Conservation (phyloP, 1,284 basidiomycete species). For the Lignosus rhinocerotis region DNA sequence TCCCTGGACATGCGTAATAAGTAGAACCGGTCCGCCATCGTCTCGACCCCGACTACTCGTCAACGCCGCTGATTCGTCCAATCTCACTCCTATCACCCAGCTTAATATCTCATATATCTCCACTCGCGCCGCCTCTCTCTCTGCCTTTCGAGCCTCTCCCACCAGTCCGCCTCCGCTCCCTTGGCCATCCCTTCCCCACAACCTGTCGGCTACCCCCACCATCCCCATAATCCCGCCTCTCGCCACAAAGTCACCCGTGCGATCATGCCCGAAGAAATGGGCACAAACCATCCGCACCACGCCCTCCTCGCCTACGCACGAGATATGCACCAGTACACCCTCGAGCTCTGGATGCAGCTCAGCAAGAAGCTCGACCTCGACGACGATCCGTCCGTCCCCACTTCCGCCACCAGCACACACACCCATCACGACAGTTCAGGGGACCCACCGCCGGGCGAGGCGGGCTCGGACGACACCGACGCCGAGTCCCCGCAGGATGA, state of each 20-base stretch:
- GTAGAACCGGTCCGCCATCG: not conserved
- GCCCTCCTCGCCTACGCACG: slow-evolving; percentile 38
- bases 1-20: not conserved
- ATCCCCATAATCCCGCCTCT: not conserved
- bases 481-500: slow-evolving; percentile 13
- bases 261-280: slow-evolving; percentile 4
- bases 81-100: not conserved
- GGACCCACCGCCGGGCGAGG: not conserved
- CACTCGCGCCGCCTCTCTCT: not conserved
- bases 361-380: slow-evolving; percentile 18
- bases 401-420: not conserved
- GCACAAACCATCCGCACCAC: slow-evolving; percentile 28
- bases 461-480: slow-evolving; percentile 4
- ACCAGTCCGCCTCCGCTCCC: not conserved
- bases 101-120: not conserved
- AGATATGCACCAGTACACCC: slow-evolving; percentile 35
- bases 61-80: not conserved
- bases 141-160: not conserved
- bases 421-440: not conserved
- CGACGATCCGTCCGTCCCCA: not conserved
- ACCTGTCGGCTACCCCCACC: not conserved
- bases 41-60: not conserved
- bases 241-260: not conserved
- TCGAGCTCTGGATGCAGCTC: slow-evolving; percentile 30
- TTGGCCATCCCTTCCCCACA: not conserved